Evolutionary conservation across 768 basidiomycete genomes (phyloP).

Genomic region (Phaeolepiota aurea): DNA sequence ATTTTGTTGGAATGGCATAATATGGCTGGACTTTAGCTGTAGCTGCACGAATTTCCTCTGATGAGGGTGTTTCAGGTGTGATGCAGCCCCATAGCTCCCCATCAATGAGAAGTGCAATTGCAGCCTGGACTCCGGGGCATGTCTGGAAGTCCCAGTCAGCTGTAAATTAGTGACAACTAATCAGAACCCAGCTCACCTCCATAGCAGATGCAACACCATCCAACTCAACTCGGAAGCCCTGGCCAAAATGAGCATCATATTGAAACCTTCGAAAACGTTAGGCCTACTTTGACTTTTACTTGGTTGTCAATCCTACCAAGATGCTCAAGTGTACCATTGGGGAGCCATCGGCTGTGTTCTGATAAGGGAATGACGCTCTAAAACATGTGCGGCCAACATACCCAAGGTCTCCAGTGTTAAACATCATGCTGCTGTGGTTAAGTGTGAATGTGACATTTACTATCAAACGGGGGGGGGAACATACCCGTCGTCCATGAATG

Average conservation of each 20-base stretch:
- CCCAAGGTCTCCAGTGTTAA: constrained; percentile 56
- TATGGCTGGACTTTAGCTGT: constrained; percentile 47
- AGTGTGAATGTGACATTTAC: no score
- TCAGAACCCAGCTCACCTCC: constrained; percentile 45
- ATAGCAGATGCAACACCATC: constrained; percentile 55
- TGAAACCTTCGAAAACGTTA: no score
- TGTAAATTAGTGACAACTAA: no score
- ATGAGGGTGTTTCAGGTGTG: constrained; percentile 26
- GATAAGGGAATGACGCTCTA: constrained; percentile 1
- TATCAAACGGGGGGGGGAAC: constrained; percentile 13
- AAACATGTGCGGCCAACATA: constrained; percentile 9
- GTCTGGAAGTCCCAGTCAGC: no score
- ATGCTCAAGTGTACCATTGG: constrained; percentile 46
- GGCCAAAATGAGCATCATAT: constrained; percentile 3
- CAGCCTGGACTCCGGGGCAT: constrained; percentile 31
- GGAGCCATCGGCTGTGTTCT: constrained; percentile 33
- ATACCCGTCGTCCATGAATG: constrained; percentile 40
- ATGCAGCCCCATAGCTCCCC: constrained; percentile 49
- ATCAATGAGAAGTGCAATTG: constrained; percentile 43
- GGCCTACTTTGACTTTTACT: constrained; percentile 50
- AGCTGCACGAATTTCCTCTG: constrained; percentile 32
- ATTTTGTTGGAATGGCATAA: constrained; percentile 47
- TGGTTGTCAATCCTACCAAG: constrained; percentile 56
- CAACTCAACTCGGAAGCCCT: constrained; percentile 59
- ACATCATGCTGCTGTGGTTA: constrained; percentile 42